Evolutionary conservation across 441 rosid genomes (phyloP), one percentile per base, ranked within the genome.

Genomic region (Bruguiera hainesii): DNA sequence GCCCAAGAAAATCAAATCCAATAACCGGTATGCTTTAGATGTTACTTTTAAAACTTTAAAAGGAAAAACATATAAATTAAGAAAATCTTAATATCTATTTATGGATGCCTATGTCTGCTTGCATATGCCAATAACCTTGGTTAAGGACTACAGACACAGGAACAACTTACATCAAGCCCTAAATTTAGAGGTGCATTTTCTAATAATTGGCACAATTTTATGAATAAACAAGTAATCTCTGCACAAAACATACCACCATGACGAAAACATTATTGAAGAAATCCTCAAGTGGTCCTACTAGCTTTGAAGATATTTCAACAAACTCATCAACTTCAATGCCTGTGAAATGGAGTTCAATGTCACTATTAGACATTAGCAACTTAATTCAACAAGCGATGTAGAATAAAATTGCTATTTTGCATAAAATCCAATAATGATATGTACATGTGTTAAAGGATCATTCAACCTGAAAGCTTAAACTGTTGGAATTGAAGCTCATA

Each of bases 231-330:
- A 42, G 48, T 46, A 20, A 63, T 61, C 29, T 56, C 42, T 10
- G 19, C 20, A 78, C 72, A 68, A 28, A 73, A 81, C 99, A 60
- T 83, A 91, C 99, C 99, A 94, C 99, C 97, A 91, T 94, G 71
- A 94, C 97, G 29, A 94, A 94, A 64, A 91, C 97, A 72, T 87
- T 72, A 72, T 91, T 80, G 80, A 94, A 91, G 80, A 94, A 94
- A 71, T 91, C 88, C 71, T 91, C 98, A 0, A 94, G 88, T 13
- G 99, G 98, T 50, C 87, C 85, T 28, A 91, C 53, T 67, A 94
- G 80, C 69, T 79, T 76, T 35, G 73, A 83, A 35, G 99, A 94
- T 69, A 80, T 70, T 76, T 88, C 88, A 29, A 89, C 73, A 79
- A 94, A 94, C 63, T 89, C 86, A 66, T 86, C 92, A 35, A 94